Base-by-base conservation (phyloP, 2,329 filamentous ascomycete genomes). In the Penicillium digitatum region DNA sequence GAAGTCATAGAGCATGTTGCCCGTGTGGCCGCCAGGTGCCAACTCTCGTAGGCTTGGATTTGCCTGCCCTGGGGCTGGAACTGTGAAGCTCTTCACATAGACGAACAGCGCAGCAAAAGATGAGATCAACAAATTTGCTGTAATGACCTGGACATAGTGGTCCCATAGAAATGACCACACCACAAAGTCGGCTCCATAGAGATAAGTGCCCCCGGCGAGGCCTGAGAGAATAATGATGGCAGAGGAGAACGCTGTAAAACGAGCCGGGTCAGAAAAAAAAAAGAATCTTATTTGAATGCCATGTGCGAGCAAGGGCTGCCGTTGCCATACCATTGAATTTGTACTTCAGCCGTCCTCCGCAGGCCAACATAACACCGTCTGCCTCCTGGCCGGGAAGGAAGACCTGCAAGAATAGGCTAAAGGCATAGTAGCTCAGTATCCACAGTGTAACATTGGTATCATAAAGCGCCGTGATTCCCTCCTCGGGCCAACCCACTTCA, bases 161-260 rank as follows among this genome's bases (percentile, higher is more conserved):
- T 95, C 87, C 78, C 88, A 87, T 68, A 97, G 90, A 75, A 91
- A 97, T 26, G 87, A 89, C 93, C 93, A 99, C 48, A 96, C 82
- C 9, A 85, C 82, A 66, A 95, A 96, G 20, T 93, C 81, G 48
- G 90, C 84, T 54, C 93, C 93, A 64, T 93, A 83, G 3, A 85
- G 74, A 37, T 86, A 74, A 3, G 91, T 96, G 46, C 91, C 92
- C 9, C 86, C 86, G 32, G 85, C 85, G 49, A 87, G 82, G 6
- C 87, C 78, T n/a, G 81, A 80, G 42, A 95, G 78, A 48, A 87
- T 92, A 59, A 88, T 80, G 52, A 90, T 74, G 57, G 87, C 87
- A n/a, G 89, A 90, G 60, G 79, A 77, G 72, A 94, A 87, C 10
- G 90, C 89, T 93, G 62, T 27, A 37, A 4, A 3, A 26, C 43